These are phyloP conservation scores for Xylariaceae sp. DNA, from an alignment of 2,329 filamentous ascomycete genomes.

Conservation along the genomic window DNA sequence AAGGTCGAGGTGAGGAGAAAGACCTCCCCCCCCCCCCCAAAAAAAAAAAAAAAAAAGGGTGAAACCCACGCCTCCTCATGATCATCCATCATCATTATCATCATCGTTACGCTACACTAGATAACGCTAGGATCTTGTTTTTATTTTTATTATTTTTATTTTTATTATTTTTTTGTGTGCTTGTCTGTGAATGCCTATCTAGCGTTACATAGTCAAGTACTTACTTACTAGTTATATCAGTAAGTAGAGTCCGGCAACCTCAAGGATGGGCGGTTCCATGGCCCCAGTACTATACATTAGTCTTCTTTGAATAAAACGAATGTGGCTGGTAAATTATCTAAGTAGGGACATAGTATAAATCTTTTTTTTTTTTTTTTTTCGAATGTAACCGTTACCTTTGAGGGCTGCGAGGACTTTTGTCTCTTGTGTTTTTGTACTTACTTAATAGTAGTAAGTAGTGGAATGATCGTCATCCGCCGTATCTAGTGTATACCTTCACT, in stretches of 20 bases:
- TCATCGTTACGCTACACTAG: too few relatives aligned
- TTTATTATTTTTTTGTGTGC: too few relatives aligned
- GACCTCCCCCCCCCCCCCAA: too few relatives aligned
- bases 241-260: not conserved
- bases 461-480: conserved; percentile 23
- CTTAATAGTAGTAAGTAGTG: not conserved
- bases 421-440: not conserved
- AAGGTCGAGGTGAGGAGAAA: too few relatives aligned
- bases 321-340: conserved; percentile 9
- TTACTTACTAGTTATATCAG: not conserved
- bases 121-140: too few relatives aligned
- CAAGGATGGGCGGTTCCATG: conserved; percentile 13
- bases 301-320: not conserved
- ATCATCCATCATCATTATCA: too few relatives aligned
- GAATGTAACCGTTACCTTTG: conserved; percentile 1
- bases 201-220: too few relatives aligned
- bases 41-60: too few relatives aligned
- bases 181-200: too few relatives aligned
- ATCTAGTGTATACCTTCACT: not conserved
- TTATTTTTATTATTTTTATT: too few relatives aligned
- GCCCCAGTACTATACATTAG: not conserved
- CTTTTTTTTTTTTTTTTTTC: not conserved
- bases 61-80: too few relatives aligned
- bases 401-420: conserved; percentile 19
- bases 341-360: too few relatives aligned